Evolutionary conservation across 2,329 filamentous ascomycete species (phyloP).

Genomic region (Didymella glomerata): DNA sequence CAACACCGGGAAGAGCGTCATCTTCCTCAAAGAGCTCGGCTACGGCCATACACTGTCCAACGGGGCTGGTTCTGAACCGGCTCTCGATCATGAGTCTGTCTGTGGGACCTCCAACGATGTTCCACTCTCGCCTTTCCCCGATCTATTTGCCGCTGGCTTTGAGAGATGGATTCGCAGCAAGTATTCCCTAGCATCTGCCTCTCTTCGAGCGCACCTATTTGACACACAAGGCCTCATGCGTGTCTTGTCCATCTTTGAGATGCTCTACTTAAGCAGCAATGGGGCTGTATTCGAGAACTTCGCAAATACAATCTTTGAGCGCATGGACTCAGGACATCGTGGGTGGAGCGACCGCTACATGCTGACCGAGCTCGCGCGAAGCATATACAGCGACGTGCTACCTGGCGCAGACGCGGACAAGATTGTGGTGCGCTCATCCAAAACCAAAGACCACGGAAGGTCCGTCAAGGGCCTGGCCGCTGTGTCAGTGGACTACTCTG

Average conservation of each 20-base stretch:
- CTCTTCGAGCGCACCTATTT: slow-evolving; percentile 72
- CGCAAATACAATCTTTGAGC: slow-evolving; percentile 74
- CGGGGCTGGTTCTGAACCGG: slow-evolving; percentile 31
- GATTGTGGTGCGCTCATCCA: slow-evolving; percentile 65
- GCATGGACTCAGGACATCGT: slow-evolving; percentile 68
- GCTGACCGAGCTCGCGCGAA: slow-evolving; percentile 78
- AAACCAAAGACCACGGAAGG: slow-evolving; percentile 59
- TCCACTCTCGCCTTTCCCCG: slow-evolving; percentile 72
- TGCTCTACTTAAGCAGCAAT: slow-evolving; percentile 79
- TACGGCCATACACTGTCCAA: slow-evolving; percentile 52
- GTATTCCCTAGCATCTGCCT: slow-evolving; percentile 72
- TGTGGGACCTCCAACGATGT: slow-evolving; percentile 56
- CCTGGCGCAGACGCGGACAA: slow-evolving; percentile 64
- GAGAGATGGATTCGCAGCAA: slow-evolving; percentile 79
- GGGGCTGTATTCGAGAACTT: slow-evolving; percentile 73
- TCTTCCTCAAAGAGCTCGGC: slow-evolving; percentile 79
- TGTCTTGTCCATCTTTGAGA: slow-evolving; percentile 72
- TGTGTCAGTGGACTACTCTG: slow-evolving; percentile 72
- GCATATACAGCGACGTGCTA: slow-evolving; percentile 66
- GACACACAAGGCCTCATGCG: slow-evolving; percentile 71
- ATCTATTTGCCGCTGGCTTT: slow-evolving; percentile 76
- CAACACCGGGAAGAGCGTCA: slow-evolving; percentile 85
- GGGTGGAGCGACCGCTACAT: slow-evolving; percentile 84
- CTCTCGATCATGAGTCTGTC: slow-evolving; percentile 66
- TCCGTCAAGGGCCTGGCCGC: slow-evolving; percentile 70